Evolutionary conservation across 202 grass and related monocot species (phyloP).

Genomic region (Dendrocalamus latiflorus): DNA sequence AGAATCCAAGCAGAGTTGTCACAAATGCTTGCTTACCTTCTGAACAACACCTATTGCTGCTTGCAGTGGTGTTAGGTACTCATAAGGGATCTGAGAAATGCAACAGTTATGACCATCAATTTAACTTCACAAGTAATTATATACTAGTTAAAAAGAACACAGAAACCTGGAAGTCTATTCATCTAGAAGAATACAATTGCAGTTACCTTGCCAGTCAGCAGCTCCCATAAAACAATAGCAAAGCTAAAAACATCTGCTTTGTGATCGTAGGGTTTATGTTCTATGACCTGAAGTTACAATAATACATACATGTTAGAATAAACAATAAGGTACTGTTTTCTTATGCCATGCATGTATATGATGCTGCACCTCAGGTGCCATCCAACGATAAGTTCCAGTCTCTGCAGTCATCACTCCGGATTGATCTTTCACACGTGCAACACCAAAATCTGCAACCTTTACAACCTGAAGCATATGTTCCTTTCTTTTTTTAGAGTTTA

Average conservation of each 20-base stretch:
- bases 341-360: not conserved
- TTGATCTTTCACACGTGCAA: conserved; percentile 82
- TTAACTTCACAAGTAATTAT: conserved; percentile 4
- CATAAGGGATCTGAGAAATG: conserved; percentile 64
- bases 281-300: conserved; percentile 55
- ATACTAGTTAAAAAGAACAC: not conserved
- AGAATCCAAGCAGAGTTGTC: conserved; percentile 10
- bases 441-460: conserved; percentile 92
- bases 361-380: conserved; percentile 83
- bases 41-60: conserved; percentile 87
- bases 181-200: conserved; percentile 1
- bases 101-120: not conserved
- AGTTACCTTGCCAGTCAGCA: conserved; percentile 69
- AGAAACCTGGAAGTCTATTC: not conserved
- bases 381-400: conserved; percentile 97
- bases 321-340: not conserved
- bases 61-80: conserved; percentile 72
- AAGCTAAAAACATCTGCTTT: conserved; percentile 91
- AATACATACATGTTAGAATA: not conserved
- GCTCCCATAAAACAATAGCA: conserved; percentile 74
- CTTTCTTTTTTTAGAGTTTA: not conserved
- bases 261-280: conserved; percentile 77
- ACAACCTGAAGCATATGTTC: conserved; percentile 44
- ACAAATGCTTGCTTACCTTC: conserved; percentile 37
- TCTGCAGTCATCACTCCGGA: conserved; percentile 93